Base-by-base conservation (phyloP, 345 rosid species). In the Hibiscus mutabilis region DNA sequence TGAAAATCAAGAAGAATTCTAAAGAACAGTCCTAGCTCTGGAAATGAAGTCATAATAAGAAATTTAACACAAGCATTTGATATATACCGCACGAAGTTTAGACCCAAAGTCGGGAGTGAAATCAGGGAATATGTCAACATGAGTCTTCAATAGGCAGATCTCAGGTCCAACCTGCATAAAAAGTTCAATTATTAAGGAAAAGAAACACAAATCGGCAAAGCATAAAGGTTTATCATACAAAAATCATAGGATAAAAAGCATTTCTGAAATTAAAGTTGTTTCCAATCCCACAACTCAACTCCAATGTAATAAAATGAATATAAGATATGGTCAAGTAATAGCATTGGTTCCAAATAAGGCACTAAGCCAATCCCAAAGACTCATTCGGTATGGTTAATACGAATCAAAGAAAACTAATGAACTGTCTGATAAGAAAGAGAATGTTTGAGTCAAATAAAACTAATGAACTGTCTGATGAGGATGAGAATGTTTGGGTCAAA, bases 91-190 rank as follows among this genome's bases (percentile, higher is more conserved):
- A 10, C 96, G 92, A 53, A 95, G 91, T 60, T 88, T 92, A 18
- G 96, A 82, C 69, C 98, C 99, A 64, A 95, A 95, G 63, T 90
- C 97, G 5, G 90, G 82, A 55, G 96, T 90, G 84, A 90, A 95
- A 86, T 95, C 99, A 44, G 97, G 94, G 22, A 95, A 70, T 78
- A 95, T 95, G 77, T 95, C 99, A 46, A 95, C 97, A 77, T 95
- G 99, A 29, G 99, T 92, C 82, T 95, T 95, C 88, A 92, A 74
- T 72, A 95, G 49, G 75, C 99, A 95, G 58, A 94, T 94, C 82
- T 91, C 98, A 6, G 91, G 91, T 82, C 98, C 98, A 79, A 91
- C 96, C 98, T 94, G 75, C 81, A 84, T 6, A 2, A 72, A 73
- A 24, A 37, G 33, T 46, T 40, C 5, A 68, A 49, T 68, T 10